Base-by-base conservation (phyloP, 2,329 filamentous ascomycete species). In the Torrubiella hemipterigena region DNA sequence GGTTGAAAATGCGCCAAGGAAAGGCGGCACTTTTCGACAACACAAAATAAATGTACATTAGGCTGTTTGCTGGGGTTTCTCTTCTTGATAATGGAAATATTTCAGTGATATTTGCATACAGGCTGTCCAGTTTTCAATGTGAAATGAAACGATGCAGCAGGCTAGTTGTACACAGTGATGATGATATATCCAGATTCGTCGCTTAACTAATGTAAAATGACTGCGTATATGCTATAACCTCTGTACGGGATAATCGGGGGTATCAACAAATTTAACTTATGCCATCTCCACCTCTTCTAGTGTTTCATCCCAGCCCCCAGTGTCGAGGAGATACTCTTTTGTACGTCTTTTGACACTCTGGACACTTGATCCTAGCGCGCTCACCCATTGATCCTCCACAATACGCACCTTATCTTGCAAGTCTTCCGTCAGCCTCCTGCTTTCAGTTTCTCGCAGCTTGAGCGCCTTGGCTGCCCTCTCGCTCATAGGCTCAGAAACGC, bases 391-490 rank as follows among this genome's bases (percentile, higher is more conserved):
- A 33, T 85, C 81, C 56, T 94, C 86, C 20, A 96, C 83, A 40
- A 87, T 74, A 19, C 79, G 73, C 3, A 95, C 91, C 56, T 93
- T 93, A 48, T 95, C 89, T 58, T 96, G 91, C 42, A 96, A 56
- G 48, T 95, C 89, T 29, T 78, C 76, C 6, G 86, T 94, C 47
- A 95, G 56, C 33, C 71, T 59, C 21, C 62, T 59, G 46, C 81
- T 81, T 54, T 93, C 83, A 29, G 69, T 67, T n/a, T 58, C 57
- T 32, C 73, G 69, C 43, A 79, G 73, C 33, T 65, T 63, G 37
- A 69, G 61, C 40, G 71, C 62, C 34, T 58, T 51, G n/a, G 44
- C 47, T 19, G 54, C 46, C 10, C 55, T 44, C 12, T 59, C 50
- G 36, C 61, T 44, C 5, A 42, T 38, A 14, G 39, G 27, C 12